phyloP scores from a whole-genome alignment of 2,329 filamentous ascomycete genomes.

The Domatiomyces catenatus region DNA sequence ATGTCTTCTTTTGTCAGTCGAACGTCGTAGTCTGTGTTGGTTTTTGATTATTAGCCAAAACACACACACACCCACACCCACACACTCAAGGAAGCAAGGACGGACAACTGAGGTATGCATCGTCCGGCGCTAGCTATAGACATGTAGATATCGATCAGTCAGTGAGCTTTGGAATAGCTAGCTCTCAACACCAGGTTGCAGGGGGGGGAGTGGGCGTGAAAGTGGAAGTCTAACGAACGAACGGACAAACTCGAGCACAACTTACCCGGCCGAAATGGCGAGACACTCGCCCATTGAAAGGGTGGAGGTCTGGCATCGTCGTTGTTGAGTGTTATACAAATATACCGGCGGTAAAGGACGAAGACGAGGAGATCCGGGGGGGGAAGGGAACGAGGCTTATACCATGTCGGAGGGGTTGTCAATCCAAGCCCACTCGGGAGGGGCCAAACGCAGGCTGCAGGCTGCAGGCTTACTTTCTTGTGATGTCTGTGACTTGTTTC shows the following conservation, averaged over 20 bases:
- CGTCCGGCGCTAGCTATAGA: slow-evolving; percentile 41
- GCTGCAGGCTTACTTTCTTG: background rate
- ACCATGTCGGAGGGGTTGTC: background rate
- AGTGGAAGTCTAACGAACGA: background rate
- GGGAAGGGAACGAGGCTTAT: background rate
- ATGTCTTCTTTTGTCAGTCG: slow-evolving; percentile 75
- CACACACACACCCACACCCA: background rate
- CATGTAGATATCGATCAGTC: background rate
- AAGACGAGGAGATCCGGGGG: too few species aligned
- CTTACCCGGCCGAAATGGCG: slow-evolving; percentile 37
- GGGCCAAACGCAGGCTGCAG: too few species aligned
- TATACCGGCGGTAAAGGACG: background rate
- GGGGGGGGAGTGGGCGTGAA: too few species aligned
- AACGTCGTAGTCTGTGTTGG: slow-evolving; percentile 44
- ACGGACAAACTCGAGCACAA: background rate
- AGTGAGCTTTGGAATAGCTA: background rate
- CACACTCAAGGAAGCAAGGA: slow-evolving; percentile 11
- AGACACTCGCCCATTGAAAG: slow-evolving; percentile 37
- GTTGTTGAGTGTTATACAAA: background rate
- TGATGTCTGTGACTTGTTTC: background rate
- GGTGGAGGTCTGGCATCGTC: slow-evolving; percentile 29
- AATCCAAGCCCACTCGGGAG: background rate
- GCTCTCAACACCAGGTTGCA: background rate
- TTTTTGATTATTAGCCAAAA: background rate
- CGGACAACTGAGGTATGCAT: slow-evolving; percentile 57